Evolutionary conservation across 768 basidiomycete genomes (phyloP).

Genomic region (Phanerodontia chrysosporium): DNA sequence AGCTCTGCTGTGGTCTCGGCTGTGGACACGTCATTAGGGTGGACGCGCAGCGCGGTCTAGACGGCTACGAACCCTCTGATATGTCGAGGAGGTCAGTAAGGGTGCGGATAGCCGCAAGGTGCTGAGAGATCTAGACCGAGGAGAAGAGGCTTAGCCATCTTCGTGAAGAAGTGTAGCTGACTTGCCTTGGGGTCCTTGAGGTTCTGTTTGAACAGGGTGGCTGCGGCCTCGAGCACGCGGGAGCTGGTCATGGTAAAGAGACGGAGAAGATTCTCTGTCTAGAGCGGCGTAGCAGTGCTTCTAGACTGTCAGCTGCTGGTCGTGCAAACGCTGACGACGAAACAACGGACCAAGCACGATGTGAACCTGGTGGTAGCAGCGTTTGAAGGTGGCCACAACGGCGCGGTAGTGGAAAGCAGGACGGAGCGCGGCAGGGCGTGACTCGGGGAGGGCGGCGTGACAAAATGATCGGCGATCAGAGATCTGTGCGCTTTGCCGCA

Average conservation of each 20-base stretch:
- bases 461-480: neutral
- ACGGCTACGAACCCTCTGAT: conserved; percentile 55
- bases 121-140: conserved; percentile 59
- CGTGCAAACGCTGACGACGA: neutral
- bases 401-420: neutral
- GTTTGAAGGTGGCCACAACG: neutral
- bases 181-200: conserved; percentile 65
- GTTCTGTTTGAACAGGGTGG: neutral
- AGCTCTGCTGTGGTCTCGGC: conserved; percentile 94
- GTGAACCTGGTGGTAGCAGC: neutral
- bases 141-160: neutral
- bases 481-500: neutral
- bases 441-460: neutral
- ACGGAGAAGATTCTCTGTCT: neutral
- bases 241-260: neutral
- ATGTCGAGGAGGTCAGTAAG: conserved; percentile 77
- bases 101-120: conserved; percentile 84
- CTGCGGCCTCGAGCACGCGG: neutral
- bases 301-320: neutral
- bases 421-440: neutral
- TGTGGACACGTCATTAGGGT: conserved; percentile 25
- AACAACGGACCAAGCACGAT: neutral
- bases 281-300: neutral
- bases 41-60: conserved; percentile 5
- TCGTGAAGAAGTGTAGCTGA: conserved; percentile 5